phyloP scores from a whole-genome alignment of 1,139 yeast species.

The Nakaseomyces bracarensis region DNA sequence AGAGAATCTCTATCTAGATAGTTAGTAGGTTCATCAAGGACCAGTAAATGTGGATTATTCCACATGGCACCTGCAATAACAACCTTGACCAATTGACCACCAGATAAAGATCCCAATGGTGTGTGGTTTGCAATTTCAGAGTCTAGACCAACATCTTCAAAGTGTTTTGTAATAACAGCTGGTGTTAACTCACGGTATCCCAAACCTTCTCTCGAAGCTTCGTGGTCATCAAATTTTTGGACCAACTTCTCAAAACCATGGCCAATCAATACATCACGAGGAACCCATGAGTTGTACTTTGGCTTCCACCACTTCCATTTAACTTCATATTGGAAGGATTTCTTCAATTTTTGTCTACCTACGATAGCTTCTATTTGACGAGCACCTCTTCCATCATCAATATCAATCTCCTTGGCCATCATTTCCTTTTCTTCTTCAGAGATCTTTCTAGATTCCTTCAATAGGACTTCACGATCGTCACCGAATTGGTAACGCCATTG shows the following conservation, averaged over 20 bases:
- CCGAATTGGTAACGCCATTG: slow-evolving; percentile 99
- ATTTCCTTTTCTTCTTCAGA: slow-evolving; percentile 74
- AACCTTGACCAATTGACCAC: slow-evolving; percentile 96
- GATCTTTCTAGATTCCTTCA: slow-evolving; percentile 87
- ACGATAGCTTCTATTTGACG: slow-evolving; percentile 88
- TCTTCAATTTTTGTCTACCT: slow-evolving; percentile 94
- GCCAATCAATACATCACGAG: slow-evolving; percentile 69
- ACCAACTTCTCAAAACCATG: slow-evolving; percentile 82
- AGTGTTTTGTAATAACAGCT: slow-evolving; percentile 87
- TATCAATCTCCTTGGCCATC: slow-evolving; percentile 70
- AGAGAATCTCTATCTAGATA: slow-evolving; percentile 95
- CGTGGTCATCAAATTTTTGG: slow-evolving; percentile 95
- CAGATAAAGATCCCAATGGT: slow-evolving; percentile 91
- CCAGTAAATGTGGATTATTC: slow-evolving; percentile 98
- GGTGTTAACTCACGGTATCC: slow-evolving; percentile 93
- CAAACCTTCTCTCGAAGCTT: slow-evolving; percentile 96
- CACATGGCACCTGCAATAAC: slow-evolving; percentile 99
- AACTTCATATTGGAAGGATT: slow-evolving; percentile 91
- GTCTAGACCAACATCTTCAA: slow-evolving; percentile 93
- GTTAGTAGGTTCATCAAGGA: slow-evolving; percentile 96
- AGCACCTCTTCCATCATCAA: slow-evolving; percentile 83
- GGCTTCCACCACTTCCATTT: slow-evolving; percentile 94
- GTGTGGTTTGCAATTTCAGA: slow-evolving; percentile 98
- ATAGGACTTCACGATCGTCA: slow-evolving; percentile 92
- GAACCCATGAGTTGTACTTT: slow-evolving; percentile 87